Percentiles rank a stretch among this genome's conserved stretches.
Evolutionary conservation across 352 stramenopile species (phyloP).

Genomic region (Globisporangium echinulatum): DNA sequence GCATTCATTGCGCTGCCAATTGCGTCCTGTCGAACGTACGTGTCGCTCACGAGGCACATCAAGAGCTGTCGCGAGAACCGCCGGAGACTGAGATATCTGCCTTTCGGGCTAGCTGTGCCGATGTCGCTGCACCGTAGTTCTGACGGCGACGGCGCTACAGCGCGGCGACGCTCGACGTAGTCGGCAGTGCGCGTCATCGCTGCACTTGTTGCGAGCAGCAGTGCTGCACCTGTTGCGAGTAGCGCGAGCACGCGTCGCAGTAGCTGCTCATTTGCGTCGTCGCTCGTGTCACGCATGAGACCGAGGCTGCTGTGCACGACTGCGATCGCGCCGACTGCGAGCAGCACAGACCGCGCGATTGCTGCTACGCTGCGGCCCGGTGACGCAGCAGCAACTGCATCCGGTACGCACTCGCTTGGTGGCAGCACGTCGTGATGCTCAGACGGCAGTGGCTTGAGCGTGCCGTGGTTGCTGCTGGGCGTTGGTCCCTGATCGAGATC

Average conservation of each 20-base stretch:
- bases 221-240: not conserved
- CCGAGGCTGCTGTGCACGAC: constrained; percentile 5
- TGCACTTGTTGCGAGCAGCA: constrained; percentile 1
- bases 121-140: not conserved
- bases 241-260: constrained; percentile 5
- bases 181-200: not conserved
- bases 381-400: not conserved
- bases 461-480: no score
- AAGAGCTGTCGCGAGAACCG: constrained; percentile 6
- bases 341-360: constrained; percentile 6
- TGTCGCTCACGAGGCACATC: constrained; percentile 7
- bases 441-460: not conserved
- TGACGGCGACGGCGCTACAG: no score
- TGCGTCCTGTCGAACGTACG: constrained; percentile 4
- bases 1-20: not conserved
- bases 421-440: no score
- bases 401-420: not conserved
- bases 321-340: constrained; percentile 7
- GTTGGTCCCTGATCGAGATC: no score
- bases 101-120: not conserved
- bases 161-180: no score
- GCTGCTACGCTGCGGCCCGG: not conserved
- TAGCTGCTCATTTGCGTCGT: constrained; percentile 8
- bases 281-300: not conserved
- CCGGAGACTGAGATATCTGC: no score